A percentile compares a stretch with the other conserved stretches of the same genome.
Conservation (phyloP, 306 rosid species). For the Senna siamea region DNA sequence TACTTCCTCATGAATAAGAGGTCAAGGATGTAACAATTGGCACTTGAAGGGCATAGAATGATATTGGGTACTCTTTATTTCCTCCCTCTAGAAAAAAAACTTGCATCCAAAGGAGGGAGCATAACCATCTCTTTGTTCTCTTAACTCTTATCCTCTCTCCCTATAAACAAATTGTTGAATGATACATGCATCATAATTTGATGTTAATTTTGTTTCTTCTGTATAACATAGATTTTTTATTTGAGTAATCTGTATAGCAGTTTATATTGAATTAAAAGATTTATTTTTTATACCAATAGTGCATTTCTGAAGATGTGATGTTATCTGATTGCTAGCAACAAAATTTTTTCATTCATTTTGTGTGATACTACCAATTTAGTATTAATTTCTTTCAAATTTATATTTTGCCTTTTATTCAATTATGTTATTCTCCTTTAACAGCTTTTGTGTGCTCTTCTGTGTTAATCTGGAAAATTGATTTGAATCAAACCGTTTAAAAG, state of each 20-base stretch:
- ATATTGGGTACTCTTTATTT: neutral
- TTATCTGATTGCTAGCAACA: conserved; percentile 19
- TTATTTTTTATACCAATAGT: neutral
- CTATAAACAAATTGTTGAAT: conserved; percentile 25
- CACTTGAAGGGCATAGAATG: neutral
- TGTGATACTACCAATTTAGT: neutral
- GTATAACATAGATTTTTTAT: no score
- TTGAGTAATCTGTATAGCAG: no score
- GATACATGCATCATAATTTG: conserved; percentile 5
- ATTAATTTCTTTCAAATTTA: neutral
- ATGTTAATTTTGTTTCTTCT: conserved; percentile 35
- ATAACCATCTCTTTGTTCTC: neutral
- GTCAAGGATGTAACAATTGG: neutral
- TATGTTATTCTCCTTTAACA: neutral
- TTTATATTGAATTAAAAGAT: conserved; percentile 17
- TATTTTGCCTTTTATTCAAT: conserved; percentile 3
- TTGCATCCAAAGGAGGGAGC: neutral
- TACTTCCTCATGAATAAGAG: neutral
- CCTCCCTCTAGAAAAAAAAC: neutral
- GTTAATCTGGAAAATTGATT: conserved; percentile 11
- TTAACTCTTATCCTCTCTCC: conserved; percentile 1
- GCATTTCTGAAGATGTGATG: conserved; percentile 29
- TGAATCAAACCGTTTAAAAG: conserved; percentile 24
- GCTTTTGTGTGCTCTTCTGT: conserved; percentile 3
- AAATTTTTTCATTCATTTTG: neutral